Percentiles rank a stretch among this genome's conserved stretches.
phyloP scores from a whole-genome alignment of 345 rosid genomes.

The Hibiscus trionum region DNA sequence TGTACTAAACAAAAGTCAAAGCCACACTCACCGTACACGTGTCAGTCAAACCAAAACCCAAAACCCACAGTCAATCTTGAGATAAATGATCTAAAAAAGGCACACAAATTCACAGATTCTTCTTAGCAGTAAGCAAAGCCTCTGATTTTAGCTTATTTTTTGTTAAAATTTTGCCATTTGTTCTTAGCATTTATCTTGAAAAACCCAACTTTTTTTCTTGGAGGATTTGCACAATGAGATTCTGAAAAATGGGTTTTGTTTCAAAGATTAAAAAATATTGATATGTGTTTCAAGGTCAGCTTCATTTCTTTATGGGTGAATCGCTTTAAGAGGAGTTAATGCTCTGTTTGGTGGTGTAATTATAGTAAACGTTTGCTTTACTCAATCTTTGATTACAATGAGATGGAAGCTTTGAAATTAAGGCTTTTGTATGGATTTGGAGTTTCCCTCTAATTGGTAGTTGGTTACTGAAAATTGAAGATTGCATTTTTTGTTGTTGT shows the following conservation, averaged over 20 bases:
- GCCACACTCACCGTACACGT: not conserved
- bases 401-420: not conserved
- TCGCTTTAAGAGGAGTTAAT: not conserved
- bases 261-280: conserved; percentile 14
- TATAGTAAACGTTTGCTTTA: not conserved
- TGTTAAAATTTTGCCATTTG: not conserved
- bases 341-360: conserved; percentile 13
- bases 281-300: conserved; percentile 20
- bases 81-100: not conserved
- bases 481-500: not conserved
- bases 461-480: conserved; percentile 1
- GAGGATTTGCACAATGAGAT: conserved; percentile 9
- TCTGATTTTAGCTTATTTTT: not conserved
- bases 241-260: conserved; percentile 11
- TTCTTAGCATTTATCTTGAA: not conserved
- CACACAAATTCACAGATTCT: not conserved
- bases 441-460: not conserved
- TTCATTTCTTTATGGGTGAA: not conserved
- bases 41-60: not conserved
- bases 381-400: not conserved
- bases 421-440: not conserved
- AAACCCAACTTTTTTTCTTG: not conserved
- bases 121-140: not conserved
- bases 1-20: not conserved
- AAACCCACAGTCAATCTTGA: not conserved